Base-by-base conservation (phyloP, 2,329 filamentous ascomycete genomes). In the Thelonectria discophora region DNA sequence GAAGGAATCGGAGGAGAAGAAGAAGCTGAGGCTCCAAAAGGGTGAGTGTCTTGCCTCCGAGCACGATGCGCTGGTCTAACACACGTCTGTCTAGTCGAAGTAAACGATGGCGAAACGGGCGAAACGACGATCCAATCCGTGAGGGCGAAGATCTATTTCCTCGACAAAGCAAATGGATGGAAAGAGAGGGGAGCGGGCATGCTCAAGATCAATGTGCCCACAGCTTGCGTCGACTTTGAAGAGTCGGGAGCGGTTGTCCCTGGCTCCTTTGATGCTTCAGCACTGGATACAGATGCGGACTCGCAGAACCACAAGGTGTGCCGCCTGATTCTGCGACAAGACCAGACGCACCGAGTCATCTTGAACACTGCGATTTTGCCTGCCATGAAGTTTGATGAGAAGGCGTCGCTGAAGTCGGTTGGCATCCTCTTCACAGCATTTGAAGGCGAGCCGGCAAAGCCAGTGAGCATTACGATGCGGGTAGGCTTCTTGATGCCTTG, bases 281-380 rank as follows among this genome's bases (percentile, higher is more conserved):
- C 74, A 15, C 72, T 86, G 4, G 81, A 83, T 52, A 76, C 81
- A 3, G 80, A 83, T 17, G 78, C 81, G 2, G 72, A 67, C 2
- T 50, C 60, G 8, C 65, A 69, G 60, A 66, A 69, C 17, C 77
- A 80, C 53, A 84, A 84, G 66, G 81, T 86, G 58, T 84, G 90
- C 21, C 90, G 94, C 43, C 86, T 98, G 67, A 86, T 98, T 63
- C 93, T 97, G 88, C 90, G 94, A 17, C 93, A 96, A 68, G 94
- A 97, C 72, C 93, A 93, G 62, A 95, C 92, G 1, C 88, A 94
- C 71, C 87, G 93, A 20, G 88, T 98, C 55, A 89, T 97, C 64
- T 82, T 98, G 52, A 98, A 98, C 78, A 92, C 91, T 1, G 87
- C 89, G 1, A 84, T 98, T 61, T 86, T 93, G 62, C 90, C 91